These are phyloP conservation scores for Saturnispora sekii DNA, from an alignment of 805 yeast genomes.

Conservation along the genomic window DNA sequence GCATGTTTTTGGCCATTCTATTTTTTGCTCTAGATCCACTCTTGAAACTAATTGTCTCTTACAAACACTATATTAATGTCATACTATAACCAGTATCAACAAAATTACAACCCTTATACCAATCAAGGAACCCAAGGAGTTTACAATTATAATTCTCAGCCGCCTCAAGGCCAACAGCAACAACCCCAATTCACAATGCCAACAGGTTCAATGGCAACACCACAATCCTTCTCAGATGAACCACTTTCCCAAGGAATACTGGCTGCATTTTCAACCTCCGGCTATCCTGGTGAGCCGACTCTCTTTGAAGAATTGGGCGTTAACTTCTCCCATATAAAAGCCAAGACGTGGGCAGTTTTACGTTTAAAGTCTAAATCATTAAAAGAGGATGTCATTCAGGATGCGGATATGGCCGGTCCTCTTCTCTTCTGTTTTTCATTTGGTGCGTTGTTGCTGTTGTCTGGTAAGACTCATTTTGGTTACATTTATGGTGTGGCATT, in stretches of 20 bases:
- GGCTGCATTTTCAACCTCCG: conserved; percentile 88
- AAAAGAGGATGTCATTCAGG: conserved; percentile 70
- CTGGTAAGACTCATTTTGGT: conserved; percentile 95
- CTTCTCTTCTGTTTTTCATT: conserved; percentile 77
- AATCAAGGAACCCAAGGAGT: no score
- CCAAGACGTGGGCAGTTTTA: conserved; percentile 78
- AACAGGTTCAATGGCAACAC: conserved; percentile 2
- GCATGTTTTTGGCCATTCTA: no score
- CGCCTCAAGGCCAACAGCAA: conserved; percentile 12
- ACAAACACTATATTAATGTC: conserved; percentile 18
- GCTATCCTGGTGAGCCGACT: conserved; percentile 94
- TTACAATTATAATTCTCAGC: background rate
- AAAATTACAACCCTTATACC: conserved; percentile 9
- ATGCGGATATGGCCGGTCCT: conserved; percentile 94
- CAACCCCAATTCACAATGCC: conserved; percentile 5
- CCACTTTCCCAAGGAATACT: conserved; percentile 47
- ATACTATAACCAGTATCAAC: conserved; percentile 25
- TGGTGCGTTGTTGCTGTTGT: conserved; percentile 69
- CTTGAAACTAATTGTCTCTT: no score
- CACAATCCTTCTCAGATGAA: conserved; percentile 1
- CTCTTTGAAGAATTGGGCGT: conserved; percentile 88
- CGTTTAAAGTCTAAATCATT: conserved; percentile 55
- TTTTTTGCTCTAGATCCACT: background rate
- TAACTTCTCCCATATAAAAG: conserved; percentile 77
- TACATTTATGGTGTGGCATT: conserved; percentile 94